phyloP scores from a whole-genome alignment of 352 stramenopile genomes.

The Globisporangium nunn region DNA sequence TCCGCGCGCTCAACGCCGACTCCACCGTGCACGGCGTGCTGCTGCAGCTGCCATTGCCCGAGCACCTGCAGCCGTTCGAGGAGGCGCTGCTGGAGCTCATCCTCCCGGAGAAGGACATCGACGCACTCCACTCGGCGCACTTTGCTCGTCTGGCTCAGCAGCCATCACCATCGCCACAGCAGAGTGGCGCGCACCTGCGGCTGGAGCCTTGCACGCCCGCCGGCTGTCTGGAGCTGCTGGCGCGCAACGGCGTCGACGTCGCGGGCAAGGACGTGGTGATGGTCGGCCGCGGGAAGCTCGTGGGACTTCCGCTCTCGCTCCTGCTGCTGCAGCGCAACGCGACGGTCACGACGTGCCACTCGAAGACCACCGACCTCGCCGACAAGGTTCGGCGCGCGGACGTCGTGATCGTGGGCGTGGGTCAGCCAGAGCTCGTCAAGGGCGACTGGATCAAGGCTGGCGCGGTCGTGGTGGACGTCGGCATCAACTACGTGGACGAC shows the following conservation, averaged over 20 bases:
- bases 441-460: conserved; percentile 95
- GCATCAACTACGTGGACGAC: conserved; percentile 97
- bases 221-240: conserved; percentile 66
- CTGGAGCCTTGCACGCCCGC: conserved; percentile 89
- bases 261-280: conserved; percentile 95
- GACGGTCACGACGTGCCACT: conserved; percentile 97
- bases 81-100: conserved; percentile 90
- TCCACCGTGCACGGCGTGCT: conserved; percentile 92
- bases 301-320: conserved; percentile 94
- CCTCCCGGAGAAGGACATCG: conserved; percentile 93
- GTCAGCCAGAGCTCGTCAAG: conserved; percentile 92
- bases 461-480: conserved; percentile 97
- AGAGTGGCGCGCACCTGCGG: conserved; percentile 25
- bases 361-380: conserved; percentile 73
- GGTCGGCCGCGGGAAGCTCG: conserved; percentile 95
- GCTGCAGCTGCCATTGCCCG: conserved; percentile 85
- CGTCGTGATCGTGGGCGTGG: conserved; percentile 95
- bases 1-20: conserved; percentile 84
- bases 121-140: conserved; percentile 98
- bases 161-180: neutral
- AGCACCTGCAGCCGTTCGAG: conserved; percentile 69
- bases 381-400: conserved; percentile 83
- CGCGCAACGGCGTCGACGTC: conserved; percentile 81
- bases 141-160: conserved; percentile 81
- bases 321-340: conserved; percentile 93